Evolutionary conservation across 2,329 filamentous ascomycete genomes (phyloP), one percentile per base, ranked within the genome.

Genomic region (Dothideomycetes sp.): DNA sequence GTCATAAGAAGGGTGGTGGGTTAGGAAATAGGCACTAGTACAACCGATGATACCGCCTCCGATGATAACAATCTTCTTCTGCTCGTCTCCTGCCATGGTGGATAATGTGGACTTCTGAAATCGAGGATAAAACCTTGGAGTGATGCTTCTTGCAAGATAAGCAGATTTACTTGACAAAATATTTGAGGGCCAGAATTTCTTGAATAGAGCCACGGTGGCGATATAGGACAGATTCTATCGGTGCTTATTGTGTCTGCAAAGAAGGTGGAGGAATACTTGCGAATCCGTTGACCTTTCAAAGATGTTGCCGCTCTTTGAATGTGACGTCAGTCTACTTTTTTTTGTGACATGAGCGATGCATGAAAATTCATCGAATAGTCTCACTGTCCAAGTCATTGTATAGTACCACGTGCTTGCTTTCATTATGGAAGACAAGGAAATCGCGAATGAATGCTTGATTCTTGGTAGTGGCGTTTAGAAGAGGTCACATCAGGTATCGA

Each of bases 41-140:
- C 79, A 82, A 55, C 91, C 91, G 53, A 96, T 94, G 48, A 96
- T 87, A 52, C 89, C 89, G 51, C 87, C 89, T 51, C 89, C 87
- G 12, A 62, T 51, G 4, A 62, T 51, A 5, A 62, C 55, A 30
- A 62, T 60, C 27, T 60, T 51, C 38, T 50, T 57, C 29, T 50
- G 51, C 31, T 49, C 48, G 33, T 47, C 44, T 17, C 49, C 28
- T 4, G 53, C 49, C 55, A 58, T 58, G 33, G 48, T 53, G 49
- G 48, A 43, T 40, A 22, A 10, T 7, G 20, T 20, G 20, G 33
- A 24, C 6, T 8, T 3, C 18, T 24, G 20, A 7, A 20, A 13
- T 18, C 20, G 11, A 20, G 13, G 43, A 33, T 11, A 31, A 27
- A 33, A 32, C 8, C 29, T 15, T 6, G 8, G 20, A n/a, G 27